A percentile compares a stretch with the other conserved stretches of the same genome.
phyloP scores from a whole-genome alignment of 2,329 filamentous ascomycete species.

The Ramichloridium luteum region DNA sequence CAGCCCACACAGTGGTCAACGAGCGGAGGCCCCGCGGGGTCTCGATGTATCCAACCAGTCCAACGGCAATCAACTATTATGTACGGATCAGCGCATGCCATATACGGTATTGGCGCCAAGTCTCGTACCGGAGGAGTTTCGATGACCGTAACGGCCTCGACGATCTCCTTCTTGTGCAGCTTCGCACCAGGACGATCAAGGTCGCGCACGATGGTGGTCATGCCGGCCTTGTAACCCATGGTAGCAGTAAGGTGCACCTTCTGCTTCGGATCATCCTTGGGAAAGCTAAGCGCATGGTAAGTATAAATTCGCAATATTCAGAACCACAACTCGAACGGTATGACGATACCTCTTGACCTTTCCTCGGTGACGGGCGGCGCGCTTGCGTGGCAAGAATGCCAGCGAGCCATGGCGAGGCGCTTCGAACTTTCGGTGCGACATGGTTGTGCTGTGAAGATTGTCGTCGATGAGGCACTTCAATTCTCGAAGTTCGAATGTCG shows the following conservation, averaged over 20 bases:
- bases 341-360: constrained; percentile 84
- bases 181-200: constrained; percentile 98
- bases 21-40: constrained; percentile 98
- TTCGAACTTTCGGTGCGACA: constrained; percentile 60
- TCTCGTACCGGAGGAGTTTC: constrained; percentile 75
- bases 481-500: background rate
- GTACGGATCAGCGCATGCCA: constrained; percentile 40
- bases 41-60: constrained; percentile 99
- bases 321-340: no score
- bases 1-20: constrained; percentile 98
- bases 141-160: constrained; percentile 78
- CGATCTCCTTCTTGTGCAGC: constrained; percentile 98
- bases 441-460: constrained; percentile 15
- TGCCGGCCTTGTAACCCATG: constrained; percentile 98
- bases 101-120: constrained; percentile 47
- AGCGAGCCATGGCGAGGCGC: constrained; percentile 83
- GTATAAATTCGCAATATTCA: no score
- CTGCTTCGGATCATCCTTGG: constrained; percentile 99
- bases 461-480: constrained; percentile 1
- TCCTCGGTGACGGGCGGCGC: constrained; percentile 83
- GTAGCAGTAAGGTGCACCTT: constrained; percentile 94
- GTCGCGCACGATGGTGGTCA: constrained; percentile 99
- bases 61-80: constrained; percentile 93
- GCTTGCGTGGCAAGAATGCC: constrained; percentile 55
- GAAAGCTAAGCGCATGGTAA: constrained; percentile 57